Evolutionary conservation across 129 eudicot genomes (phyloP).

Genomic region (Tanacetum coccineum): DNA sequence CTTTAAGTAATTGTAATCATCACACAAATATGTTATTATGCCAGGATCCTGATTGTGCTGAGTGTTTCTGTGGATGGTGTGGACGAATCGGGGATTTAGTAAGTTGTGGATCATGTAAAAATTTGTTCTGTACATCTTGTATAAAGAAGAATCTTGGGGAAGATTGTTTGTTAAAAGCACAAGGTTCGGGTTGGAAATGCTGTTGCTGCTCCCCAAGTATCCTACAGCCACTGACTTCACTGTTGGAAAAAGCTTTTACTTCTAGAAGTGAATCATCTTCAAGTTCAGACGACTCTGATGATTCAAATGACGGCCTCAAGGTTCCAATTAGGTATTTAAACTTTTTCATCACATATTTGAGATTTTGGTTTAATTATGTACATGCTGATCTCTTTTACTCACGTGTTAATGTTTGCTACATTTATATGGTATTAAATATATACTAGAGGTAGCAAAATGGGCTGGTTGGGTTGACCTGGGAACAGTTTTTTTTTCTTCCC

Average conservation of each 20-base stretch:
- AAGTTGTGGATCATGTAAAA: constrained; percentile 56
- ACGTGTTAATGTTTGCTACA: no score
- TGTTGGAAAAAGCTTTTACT: constrained; percentile 45
- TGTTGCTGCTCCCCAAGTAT: constrained; percentile 65
- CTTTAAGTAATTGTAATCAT: no score
- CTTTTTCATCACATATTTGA: not conserved
- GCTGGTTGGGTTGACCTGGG: not conserved
- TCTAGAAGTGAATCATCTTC: constrained; percentile 49
- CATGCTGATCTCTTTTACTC: not conserved
- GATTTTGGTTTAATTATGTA: no score
- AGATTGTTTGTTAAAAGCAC: constrained; percentile 47
- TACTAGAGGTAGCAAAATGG: constrained; percentile 5
- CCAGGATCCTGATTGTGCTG: constrained; percentile 62
- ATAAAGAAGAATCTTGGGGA: constrained; percentile 68
- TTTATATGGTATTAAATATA: not conserved
- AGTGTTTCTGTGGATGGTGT: constrained; percentile 79
- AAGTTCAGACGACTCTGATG: constrained; percentile 74
- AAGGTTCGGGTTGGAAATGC: constrained; percentile 57
- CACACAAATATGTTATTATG: constrained; percentile 5
- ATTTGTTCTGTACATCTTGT: constrained; percentile 51
- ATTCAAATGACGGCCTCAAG: constrained; percentile 28
- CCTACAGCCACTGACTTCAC: constrained; percentile 46
- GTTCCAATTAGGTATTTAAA: constrained; percentile 50
- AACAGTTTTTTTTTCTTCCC: not conserved
- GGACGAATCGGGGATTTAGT: constrained; percentile 45